phyloP scores from a whole-genome alignment of 225 moss, liverwort and hornwort species.

The Marchantia polymorpha region DNA sequence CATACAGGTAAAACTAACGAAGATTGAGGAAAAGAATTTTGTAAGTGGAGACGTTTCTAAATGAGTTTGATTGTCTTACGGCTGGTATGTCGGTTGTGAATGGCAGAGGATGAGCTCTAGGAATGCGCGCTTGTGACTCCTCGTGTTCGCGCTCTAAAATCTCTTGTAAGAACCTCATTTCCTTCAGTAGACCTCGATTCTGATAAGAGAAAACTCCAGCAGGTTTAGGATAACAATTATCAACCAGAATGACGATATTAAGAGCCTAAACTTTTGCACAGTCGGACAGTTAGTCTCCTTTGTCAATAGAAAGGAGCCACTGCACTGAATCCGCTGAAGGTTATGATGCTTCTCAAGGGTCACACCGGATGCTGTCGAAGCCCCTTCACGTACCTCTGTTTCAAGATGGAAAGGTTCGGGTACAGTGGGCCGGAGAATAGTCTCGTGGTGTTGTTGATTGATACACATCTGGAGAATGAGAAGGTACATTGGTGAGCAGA shows the following conservation, averaged over 20 bases:
- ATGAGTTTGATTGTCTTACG: constrained; percentile 37
- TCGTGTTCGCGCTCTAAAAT: constrained; percentile 65
- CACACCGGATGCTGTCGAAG: background rate
- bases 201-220: constrained; percentile 10
- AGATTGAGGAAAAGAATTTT: background rate
- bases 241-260: too few species aligned
- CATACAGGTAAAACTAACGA: background rate
- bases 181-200: constrained; percentile 82
- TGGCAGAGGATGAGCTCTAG: constrained; percentile 84
- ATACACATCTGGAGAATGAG: constrained; percentile 49
- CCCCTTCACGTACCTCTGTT: constrained; percentile 59
- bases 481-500: background rate
- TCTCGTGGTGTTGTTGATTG: constrained; percentile 39
- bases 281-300: too few species aligned
- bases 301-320: too few species aligned
- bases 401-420: constrained; percentile 81
- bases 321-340: too few species aligned
- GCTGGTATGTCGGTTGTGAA: constrained; percentile 80
- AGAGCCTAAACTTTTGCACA: background rate
- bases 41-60: background rate
- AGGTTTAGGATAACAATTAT: too few species aligned
- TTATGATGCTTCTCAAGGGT: background rate
- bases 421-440: constrained; percentile 29
- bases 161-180: constrained; percentile 77
- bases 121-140: constrained; percentile 72